A percentile compares a stretch with the other conserved stretches of the same genome.
Conservation (phyloP, 2,329 filamentous ascomycete genomes). For the Hypoxylon sp. region DNA sequence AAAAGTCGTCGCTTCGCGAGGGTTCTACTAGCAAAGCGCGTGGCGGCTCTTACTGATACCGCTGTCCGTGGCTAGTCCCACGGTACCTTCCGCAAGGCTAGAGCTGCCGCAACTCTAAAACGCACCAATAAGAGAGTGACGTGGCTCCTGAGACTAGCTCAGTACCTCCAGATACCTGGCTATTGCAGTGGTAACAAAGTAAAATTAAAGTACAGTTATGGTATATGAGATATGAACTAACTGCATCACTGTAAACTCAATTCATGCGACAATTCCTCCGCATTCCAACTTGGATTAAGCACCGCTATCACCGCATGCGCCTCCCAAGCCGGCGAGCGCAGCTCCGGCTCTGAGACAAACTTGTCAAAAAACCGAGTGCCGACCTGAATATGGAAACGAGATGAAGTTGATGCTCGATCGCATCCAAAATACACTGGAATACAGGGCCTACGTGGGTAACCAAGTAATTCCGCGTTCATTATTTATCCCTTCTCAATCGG, state of each 20-base stretch:
- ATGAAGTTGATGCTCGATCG: slow-evolving; percentile 43
- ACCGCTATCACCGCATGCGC: slow-evolving; percentile 30
- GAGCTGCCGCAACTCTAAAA: slow-evolving; percentile 27
- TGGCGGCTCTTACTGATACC: slow-evolving; percentile 28
- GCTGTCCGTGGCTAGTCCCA: slow-evolving; percentile 11
- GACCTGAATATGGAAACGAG: slow-evolving; percentile 43
- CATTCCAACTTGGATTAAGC: slow-evolving; percentile 32
- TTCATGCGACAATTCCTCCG: slow-evolving; percentile 41
- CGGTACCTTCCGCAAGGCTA: slow-evolving; percentile 24
- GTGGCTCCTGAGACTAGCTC: slow-evolving; percentile 14
- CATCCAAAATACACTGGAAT: slow-evolving; percentile 33
- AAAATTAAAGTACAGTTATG: neutral
- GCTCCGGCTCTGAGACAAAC: slow-evolving; percentile 29
- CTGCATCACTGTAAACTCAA: slow-evolving; percentile 28
- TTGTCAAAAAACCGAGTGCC: slow-evolving; percentile 22
- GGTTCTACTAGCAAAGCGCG: slow-evolving; percentile 15
- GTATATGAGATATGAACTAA: neutral
- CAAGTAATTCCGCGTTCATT: slow-evolving; percentile 35
- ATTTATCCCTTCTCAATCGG: slow-evolving; percentile 47
- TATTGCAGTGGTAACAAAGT: neutral
- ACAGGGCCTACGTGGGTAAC: slow-evolving; percentile 28
- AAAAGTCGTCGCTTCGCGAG: slow-evolving; percentile 13
- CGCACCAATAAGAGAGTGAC: slow-evolving; percentile 26
- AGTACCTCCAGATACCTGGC: slow-evolving; percentile 14
- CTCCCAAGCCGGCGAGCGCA: slow-evolving; percentile 14